Evolutionary conservation across 73 alveolate species (phyloP).

Genomic region (Breviolum minutum): DNA sequence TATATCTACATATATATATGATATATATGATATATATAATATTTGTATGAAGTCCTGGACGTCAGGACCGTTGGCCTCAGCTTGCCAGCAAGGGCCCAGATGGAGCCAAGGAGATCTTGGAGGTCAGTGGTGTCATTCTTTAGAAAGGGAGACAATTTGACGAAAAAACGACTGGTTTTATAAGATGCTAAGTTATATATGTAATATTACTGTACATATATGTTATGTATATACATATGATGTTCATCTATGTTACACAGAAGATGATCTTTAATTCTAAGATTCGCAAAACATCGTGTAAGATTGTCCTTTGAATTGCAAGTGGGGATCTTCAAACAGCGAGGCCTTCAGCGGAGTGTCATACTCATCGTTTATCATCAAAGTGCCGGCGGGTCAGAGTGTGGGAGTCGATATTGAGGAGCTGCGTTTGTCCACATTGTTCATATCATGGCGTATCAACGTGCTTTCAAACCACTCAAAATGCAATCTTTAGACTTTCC

Average conservation of each 20-base stretch:
- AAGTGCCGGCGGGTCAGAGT: slow-evolving; percentile 71
- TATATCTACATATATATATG: background rate
- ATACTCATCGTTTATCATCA: slow-evolving; percentile 44
- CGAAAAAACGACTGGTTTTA: too few species aligned
- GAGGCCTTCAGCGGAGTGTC: slow-evolving; percentile 77
- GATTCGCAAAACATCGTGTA: background rate
- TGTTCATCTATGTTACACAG: background rate
- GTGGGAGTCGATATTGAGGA: slow-evolving; percentile 91
- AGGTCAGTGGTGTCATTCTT: background rate
- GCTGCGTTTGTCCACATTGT: background rate
- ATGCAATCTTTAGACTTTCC: background rate
- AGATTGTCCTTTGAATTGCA: background rate
- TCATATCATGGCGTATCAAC: background rate
- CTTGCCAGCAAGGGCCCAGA: slow-evolving; percentile 58
- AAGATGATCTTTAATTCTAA: too few species aligned
- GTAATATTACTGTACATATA: background rate
- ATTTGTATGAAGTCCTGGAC: too few species aligned
- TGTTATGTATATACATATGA: background rate
- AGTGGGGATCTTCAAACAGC: background rate
- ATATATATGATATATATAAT: background rate
- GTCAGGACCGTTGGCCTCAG: slow-evolving; percentile 74
- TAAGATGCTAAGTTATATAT: too few species aligned
- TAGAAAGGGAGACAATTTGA: too few species aligned
- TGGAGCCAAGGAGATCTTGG: slow-evolving; percentile 70
- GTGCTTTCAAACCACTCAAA: background rate